Evolutionary conservation across 805 yeast genomes (phyloP), one percentile per base, ranked within the genome.

Genomic region (Scheffersomyces spartinae): DNA sequence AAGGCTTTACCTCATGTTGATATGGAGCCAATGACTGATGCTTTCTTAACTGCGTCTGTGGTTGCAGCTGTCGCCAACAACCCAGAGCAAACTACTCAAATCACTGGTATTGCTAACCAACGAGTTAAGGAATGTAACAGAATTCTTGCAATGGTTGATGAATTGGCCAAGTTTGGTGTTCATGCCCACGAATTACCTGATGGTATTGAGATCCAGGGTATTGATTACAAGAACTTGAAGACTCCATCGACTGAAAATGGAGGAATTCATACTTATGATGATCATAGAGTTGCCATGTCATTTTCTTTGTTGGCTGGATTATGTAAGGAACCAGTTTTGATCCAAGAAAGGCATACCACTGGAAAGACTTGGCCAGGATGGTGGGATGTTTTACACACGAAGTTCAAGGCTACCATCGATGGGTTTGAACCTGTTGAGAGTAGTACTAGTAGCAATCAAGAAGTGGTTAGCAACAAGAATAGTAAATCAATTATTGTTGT

Each of bases 1-100:
- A 68, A 64, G 42, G 82, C 94, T 5, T 60, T 91, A 35, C 61
- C 73, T 8, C 68, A 62, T 34, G 78, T 91, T 29, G 96, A 91
- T 48, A 91, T 91, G 98, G 98, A 91, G 56, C 97, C 98, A 28
- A 91, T 91, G 98, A 91, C 98, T 0, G 98, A 91, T 54, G 98
- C 98, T 0, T 91, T 91, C 49, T 62, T 91, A 43, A 91, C 98
- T 9, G 98, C 98, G 0, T 72, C 93, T 27, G 96, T 91, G 8
- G 93, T 85, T 11, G 98, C 97, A 17, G 95, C 98, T n/a, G 68
- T 81, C 21, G 94, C 95, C 4, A 35, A 34, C 13, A 61, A 53
- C 21, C 58, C 56, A 25, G 39, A 46, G 9, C 52, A 55, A 24
- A 57, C 74, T 7, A 88, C 96, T 9, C 68, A 79, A 5, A 91